Conservation (phyloP, 345 rosid species). For the Eucalyptus viminalis region DNA sequence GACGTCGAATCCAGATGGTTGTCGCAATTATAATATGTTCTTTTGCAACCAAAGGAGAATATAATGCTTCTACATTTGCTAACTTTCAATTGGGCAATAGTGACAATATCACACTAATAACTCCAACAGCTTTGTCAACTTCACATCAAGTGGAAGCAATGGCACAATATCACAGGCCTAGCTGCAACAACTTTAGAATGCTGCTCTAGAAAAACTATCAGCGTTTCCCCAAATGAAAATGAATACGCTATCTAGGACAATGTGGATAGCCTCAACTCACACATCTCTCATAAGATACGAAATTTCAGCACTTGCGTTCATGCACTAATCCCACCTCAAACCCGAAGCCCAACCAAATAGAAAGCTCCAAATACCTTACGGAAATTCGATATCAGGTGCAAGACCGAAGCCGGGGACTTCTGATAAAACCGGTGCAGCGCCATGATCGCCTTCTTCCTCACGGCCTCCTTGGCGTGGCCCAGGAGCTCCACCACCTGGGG, state of each 20-base stretch:
- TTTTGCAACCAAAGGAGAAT: background rate
- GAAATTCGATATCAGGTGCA: constrained; percentile 79
- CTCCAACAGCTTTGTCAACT: background rate
- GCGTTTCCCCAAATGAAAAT: background rate
- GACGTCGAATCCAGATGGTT: background rate
- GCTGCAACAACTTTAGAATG: background rate
- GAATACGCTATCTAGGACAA: background rate
- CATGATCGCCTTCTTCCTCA: constrained; percentile 97
- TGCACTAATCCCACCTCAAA: background rate
- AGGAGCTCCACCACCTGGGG: constrained; percentile 85
- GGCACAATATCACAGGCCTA: background rate
- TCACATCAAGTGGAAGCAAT: background rate
- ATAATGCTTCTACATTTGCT: background rate
- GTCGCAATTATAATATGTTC: background rate
- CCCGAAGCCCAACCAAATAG: background rate
- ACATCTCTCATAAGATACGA: background rate
- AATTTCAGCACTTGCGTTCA: background rate
- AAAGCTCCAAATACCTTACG: constrained; percentile 41
- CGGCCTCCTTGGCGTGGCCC: constrained; percentile 82
- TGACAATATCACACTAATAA: background rate
- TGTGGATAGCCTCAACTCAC: background rate
- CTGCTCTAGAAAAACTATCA: background rate
- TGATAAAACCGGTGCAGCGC: constrained; percentile 86
- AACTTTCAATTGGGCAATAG: background rate
- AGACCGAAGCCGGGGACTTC: constrained; percentile 86